phyloP scores from a whole-genome alignment of 2,329 filamentous ascomycete species.

The Hymenoscyphus scutula region DNA sequence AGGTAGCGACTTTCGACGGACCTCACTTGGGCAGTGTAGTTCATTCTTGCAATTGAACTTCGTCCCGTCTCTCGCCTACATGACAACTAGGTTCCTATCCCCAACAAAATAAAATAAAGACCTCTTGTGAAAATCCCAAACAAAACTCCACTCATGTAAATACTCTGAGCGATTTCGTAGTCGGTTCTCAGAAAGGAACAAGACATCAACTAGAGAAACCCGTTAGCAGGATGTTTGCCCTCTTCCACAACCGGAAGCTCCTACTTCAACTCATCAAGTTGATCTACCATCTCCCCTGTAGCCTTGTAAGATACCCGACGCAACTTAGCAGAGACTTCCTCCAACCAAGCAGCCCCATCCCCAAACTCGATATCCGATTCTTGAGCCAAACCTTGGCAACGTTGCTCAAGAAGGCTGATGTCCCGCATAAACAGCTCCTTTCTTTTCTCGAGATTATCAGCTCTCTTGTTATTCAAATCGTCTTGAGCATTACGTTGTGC shows the following conservation, averaged over 20 bases:
- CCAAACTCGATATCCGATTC: not conserved
- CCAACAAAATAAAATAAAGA: not conserved
- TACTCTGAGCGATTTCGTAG: not conserved
- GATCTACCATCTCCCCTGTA: not conserved
- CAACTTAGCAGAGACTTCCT: constrained; percentile 1
- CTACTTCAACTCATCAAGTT: not conserved
- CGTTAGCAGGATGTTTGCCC: not conserved
- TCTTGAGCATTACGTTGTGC: not conserved
- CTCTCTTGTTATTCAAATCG: not conserved
- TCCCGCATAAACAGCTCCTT: not conserved
- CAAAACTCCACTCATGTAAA: not conserved
- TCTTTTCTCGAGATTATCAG: not conserved
- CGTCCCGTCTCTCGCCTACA: not conserved
- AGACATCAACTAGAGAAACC: not conserved
- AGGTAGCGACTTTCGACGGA: too few species aligned
- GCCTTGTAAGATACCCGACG: not conserved
- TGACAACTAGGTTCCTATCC: not conserved
- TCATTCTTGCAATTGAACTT: not conserved
- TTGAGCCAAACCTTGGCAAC: not conserved
- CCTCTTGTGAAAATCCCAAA: not conserved
- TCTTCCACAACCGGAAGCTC: not conserved
- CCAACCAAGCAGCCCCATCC: not conserved
- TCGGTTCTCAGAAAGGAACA: not conserved
- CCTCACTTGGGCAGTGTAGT: not conserved
- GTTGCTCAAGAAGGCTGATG: not conserved